These are phyloP conservation scores for Cinchona pubescens DNA, from an alignment of 257 asterid genomes.

Conservation along the genomic window DNA sequence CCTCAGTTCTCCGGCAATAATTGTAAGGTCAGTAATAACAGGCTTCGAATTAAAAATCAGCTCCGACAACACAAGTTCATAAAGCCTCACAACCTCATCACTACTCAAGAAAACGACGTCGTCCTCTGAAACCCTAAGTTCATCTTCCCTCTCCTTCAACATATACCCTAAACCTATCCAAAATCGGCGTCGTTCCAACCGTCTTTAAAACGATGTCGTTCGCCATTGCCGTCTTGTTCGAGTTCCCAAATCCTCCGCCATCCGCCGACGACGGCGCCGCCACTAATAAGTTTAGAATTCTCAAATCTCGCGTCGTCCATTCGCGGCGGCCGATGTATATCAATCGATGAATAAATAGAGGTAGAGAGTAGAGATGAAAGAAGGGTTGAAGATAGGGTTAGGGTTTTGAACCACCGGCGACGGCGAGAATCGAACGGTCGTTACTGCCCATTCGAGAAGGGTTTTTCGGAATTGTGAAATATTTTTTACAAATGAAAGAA, in stretches of 20 bases:
- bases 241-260: constrained; percentile 12
- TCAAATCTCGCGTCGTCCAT: constrained; percentile 29
- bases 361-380: not conserved
- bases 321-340: not conserved
- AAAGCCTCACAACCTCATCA: constrained; percentile 71
- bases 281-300: constrained; percentile 10
- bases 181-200: constrained; percentile 42
- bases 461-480: constrained; percentile 3
- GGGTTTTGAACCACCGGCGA: constrained; percentile 4
- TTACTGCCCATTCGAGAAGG: constrained; percentile 12
- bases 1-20: constrained; percentile 86
- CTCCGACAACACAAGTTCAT: constrained; percentile 62
- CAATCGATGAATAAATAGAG: not conserved
- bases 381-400: not conserved
- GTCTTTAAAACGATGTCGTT: constrained; percentile 45
- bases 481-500: not conserved
- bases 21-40: constrained; percentile 83
- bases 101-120: constrained; percentile 38
- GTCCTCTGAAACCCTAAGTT: constrained; percentile 53
- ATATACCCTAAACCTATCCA: constrained; percentile 66
- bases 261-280: constrained; percentile 2
- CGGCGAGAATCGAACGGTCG: constrained; percentile 5
- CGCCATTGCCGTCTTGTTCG: constrained; percentile 16
- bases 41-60: constrained; percentile 83
- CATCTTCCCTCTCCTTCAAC: constrained; percentile 79